Evolutionary conservation across 768 basidiomycete species (phyloP), one percentile per base, ranked within the genome.

Genomic region (Trametopsis cervina): DNA sequence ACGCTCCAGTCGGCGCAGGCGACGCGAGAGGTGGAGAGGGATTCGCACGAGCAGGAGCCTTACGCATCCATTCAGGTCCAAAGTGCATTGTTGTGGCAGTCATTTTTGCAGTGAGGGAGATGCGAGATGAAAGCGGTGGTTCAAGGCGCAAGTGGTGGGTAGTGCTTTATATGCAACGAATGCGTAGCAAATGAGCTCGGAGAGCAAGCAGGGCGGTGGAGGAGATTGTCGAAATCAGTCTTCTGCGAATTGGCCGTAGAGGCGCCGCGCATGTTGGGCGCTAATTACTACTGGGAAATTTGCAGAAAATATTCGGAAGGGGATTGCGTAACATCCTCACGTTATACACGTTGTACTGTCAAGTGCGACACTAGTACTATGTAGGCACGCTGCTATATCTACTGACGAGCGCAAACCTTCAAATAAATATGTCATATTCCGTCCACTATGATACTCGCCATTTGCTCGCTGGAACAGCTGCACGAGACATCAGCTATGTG

Each of bases 31-130:
- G 77, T 23, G 83, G 83, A 21, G 84, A 78, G 1, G 85, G 44
- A 64, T 72, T 54, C 73, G 81, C 37, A 72, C 66, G 60, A 74
- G 79, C 52, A 74, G 61, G 57, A 39, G 75, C 77, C 56, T 81
- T 77, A 59, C 89, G 81, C 89, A 91, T 90, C 89, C 89, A 91
- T 69, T 91, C 89, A 40, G 89, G 89, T 60, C 87, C 89, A 73
- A 91, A 91, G 65, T 90, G 89, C 80, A 91, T 85, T 10, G 86
- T 83, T 22, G 76, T 73, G 54, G 85, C 62, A 40, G 75, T 63
- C 75, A 75, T 75, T 70, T 67, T 70, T 33, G 44, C 9, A 24
- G 10, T 51, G 50, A 20, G 47, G 25, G 33, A 41, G 22, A 42
- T 40, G 44, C 33, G 27, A 39, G 15, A 47, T 18, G 17, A 6